A percentile compares a stretch with the other conserved stretches of the same genome.
These are phyloP conservation scores for Arxiozyma slooffiae DNA, from an alignment of 1,139 yeast genomes.

Conservation along the genomic window DNA sequence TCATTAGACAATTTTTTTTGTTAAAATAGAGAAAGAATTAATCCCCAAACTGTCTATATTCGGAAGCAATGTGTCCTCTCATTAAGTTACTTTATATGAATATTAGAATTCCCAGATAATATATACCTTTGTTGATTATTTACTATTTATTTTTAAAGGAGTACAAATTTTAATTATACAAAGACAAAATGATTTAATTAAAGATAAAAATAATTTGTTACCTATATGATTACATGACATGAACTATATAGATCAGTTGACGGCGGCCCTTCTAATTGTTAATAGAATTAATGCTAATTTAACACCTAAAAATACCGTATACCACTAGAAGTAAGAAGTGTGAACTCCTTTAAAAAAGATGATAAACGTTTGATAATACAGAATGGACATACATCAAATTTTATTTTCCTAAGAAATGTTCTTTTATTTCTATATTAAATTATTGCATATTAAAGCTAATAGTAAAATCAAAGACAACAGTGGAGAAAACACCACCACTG, in stretches of 20 bases:
- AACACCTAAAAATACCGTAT: conserved; percentile 48
- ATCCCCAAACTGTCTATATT: neutral
- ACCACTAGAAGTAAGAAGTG: conserved; percentile 51
- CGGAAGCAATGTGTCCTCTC: neutral
- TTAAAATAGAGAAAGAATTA: conserved; percentile 14
- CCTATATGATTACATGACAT: conserved; percentile 78
- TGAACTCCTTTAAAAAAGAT: conserved; percentile 37
- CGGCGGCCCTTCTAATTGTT: conserved; percentile 55
- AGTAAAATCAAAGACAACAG: neutral
- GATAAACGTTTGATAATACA: conserved; percentile 16
- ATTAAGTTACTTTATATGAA: conserved; percentile 8
- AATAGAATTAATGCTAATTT: conserved; percentile 65
- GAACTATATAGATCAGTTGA: conserved; percentile 55
- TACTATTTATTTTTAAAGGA: conserved; percentile 16
- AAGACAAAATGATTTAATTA: neutral
- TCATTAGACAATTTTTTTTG: conserved; percentile 33
- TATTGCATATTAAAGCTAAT: conserved; percentile 1
- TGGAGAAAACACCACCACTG: neutral
- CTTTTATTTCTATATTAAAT: conserved; percentile 10
- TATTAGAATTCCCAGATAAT: conserved; percentile 22
- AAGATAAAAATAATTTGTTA: conserved; percentile 37
- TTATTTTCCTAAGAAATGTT: conserved; percentile 11
- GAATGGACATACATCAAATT: conserved; percentile 4
- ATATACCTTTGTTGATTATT: conserved; percentile 22
- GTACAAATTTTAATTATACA: conserved; percentile 9